phyloP scores from a whole-genome alignment of 768 basidiomycete genomes.

The Cyathus striatus region DNA sequence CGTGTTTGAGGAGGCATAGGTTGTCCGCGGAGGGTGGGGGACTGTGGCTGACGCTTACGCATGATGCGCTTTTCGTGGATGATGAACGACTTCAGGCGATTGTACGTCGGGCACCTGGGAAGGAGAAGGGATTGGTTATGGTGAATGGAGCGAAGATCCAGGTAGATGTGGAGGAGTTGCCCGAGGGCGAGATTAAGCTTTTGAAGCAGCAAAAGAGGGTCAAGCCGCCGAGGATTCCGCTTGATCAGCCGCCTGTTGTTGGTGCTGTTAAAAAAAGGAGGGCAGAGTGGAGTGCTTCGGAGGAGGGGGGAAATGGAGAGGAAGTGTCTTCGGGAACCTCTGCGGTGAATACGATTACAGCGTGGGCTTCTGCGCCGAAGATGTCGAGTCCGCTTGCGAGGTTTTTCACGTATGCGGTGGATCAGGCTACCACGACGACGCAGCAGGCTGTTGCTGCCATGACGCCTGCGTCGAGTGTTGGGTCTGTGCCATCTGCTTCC shows the following conservation, averaged over 20 bases:
- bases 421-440: constrained; percentile 68
- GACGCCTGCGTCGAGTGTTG: constrained; percentile 45
- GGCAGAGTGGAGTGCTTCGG: constrained; percentile 67
- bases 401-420: constrained; percentile 72
- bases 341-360: constrained; percentile 21
- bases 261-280: constrained; percentile 62
- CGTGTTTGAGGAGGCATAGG: constrained; percentile 81
- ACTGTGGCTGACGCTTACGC: constrained; percentile 88
- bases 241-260: constrained; percentile 89
- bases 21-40: constrained; percentile 87
- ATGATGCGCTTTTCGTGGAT: constrained; percentile 73
- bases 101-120: constrained; percentile 69
- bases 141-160: constrained; percentile 83
- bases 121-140: constrained; percentile 80
- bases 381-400: constrained; percentile 65
- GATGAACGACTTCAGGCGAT: constrained; percentile 74
- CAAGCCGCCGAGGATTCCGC: constrained; percentile 79
- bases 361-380: constrained; percentile 58
- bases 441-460: constrained; percentile 78
- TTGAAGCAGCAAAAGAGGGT: constrained; percentile 81
- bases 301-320: constrained; percentile 12
- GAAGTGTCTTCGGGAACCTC: constrained; percentile 8
- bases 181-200: constrained; percentile 80
- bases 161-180: constrained; percentile 86
- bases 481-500: constrained; percentile 43